A percentile compares a stretch with the other conserved stretches of the same genome.
Evolutionary conservation across 768 basidiomycete species (phyloP).

Genomic region (Termitomyces sp.): DNA sequence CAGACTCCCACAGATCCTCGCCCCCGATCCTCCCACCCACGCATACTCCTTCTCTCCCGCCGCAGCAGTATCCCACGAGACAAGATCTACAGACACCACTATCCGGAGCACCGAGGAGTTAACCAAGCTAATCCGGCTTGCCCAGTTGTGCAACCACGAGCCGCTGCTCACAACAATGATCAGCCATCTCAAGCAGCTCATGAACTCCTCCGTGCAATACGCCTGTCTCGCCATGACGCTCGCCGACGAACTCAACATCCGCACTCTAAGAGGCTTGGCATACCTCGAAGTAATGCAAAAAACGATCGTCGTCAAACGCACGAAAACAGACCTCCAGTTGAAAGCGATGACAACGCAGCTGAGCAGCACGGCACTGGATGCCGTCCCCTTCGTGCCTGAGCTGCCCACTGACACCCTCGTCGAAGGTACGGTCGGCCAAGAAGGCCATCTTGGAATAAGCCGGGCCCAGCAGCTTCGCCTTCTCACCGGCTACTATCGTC

Average conservation of each 20-base stretch:
- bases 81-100: conserved; percentile 11
- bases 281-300: conserved; percentile 76
- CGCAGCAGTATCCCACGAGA: conserved; percentile 9
- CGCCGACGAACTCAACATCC: conserved; percentile 63
- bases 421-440: conserved; percentile 33
- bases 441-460: conserved; percentile 48
- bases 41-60: conserved; percentile 25
- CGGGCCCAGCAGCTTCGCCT: conserved; percentile 59
- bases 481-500: conserved; percentile 64
- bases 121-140: conserved; percentile 58
- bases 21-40: conserved; percentile 32
- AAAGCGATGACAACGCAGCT: conserved; percentile 9
- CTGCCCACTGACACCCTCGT: not conserved
- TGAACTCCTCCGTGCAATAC: conserved; percentile 58
- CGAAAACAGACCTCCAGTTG: conserved; percentile 24
- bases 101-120: conserved; percentile 41
- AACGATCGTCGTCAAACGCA: conserved; percentile 37
- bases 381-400: not conserved
- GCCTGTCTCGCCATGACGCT: conserved; percentile 71
- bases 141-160: conserved; percentile 62
- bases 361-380: not conserved
- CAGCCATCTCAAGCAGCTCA: conserved; percentile 51
- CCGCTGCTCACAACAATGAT: conserved; percentile 58
- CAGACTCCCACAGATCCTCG: conserved; percentile 48
- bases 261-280: conserved; percentile 54